Conservation (phyloP, 768 basidiomycete genomes). For the Russula emetica region DNA sequence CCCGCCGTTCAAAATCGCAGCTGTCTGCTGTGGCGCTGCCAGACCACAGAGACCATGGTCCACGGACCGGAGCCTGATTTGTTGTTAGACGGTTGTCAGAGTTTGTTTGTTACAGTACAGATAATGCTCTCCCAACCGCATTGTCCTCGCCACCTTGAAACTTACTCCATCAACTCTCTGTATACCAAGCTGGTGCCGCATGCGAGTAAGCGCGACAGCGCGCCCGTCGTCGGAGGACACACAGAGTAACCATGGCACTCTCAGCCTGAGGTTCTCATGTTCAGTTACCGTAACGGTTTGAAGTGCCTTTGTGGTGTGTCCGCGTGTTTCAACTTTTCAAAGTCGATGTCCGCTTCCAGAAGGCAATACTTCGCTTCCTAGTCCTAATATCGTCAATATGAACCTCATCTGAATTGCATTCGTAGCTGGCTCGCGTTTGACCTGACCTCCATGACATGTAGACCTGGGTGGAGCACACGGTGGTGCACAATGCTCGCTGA, state of each 20-base stretch:
- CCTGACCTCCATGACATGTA: not conserved
- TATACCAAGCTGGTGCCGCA: not conserved
- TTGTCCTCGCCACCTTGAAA: not conserved
- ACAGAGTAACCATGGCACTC: not conserved
- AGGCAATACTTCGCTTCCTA: no score
- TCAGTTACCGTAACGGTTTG: no score
- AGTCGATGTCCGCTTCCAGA: no score
- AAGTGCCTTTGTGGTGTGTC: no score
- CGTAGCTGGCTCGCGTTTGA: not conserved
- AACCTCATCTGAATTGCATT: not conserved
- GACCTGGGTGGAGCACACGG: not conserved
- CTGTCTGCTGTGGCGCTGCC: no score
- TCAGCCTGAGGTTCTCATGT: no score
- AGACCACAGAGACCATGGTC: not conserved
- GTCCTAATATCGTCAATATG: no score
- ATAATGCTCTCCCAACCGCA: no score
- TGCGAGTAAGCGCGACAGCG: not conserved
- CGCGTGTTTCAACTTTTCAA: no score
- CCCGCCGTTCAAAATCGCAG: no score
- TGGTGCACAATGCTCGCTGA: not conserved
- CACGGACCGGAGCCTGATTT: not conserved
- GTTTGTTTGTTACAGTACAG: no score
- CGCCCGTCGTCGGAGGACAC: not conserved
- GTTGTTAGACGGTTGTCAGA: no score
- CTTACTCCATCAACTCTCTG: not conserved